Base-by-base conservation (phyloP, 345 rosid genomes). In the Citrus reticulata region DNA sequence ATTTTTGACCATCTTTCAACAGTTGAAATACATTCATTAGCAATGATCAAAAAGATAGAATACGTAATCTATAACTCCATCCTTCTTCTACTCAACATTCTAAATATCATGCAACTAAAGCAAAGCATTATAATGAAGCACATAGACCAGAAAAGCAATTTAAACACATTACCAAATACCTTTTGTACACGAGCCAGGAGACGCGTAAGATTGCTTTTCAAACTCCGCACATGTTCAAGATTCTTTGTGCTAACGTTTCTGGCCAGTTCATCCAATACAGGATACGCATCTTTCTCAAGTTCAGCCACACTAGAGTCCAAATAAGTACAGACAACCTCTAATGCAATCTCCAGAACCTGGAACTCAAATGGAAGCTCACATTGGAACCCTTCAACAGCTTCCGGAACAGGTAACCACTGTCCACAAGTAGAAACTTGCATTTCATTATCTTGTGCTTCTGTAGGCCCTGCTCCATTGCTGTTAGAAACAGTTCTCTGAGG, bases 321-420 rank as follows among this genome's bases (percentile, higher is more conserved):
- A 84, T 71, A 85, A 4, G 92, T 84, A 69, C 97, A 96, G 65
- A 92, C 95, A 51, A 87, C 86, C 85, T 96, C 98, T 3, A 96
- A 84, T 32, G 99, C 99, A 73, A 93, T 90, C 91, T 96, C 99
- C 58, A 96, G 91, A 79, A 96, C 97, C 83, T 92, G 97, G 87
- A 96, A 90, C 83, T 94, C 99, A 72, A 96, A 96, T 19, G 97
- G 98, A 70, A 93, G 99, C 83, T 93, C 97, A 76, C 87, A 80
- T 74, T 92, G 95, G 73, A 88, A 83, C 14, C 98, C 92, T 79
- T 93, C 98, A 55, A 60, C 90, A 34, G 91, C 92, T 82, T 92
- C 97, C 1, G 92, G 91, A 74, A 86, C 81, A 78, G 91, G 93
- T 58, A 84, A 49, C 90, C 91, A 85, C 14, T 79, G 89, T 32